Evolutionary conservation across 73 alveolate genomes (phyloP).

Genomic region (Blepharisma japonicum): DNA sequence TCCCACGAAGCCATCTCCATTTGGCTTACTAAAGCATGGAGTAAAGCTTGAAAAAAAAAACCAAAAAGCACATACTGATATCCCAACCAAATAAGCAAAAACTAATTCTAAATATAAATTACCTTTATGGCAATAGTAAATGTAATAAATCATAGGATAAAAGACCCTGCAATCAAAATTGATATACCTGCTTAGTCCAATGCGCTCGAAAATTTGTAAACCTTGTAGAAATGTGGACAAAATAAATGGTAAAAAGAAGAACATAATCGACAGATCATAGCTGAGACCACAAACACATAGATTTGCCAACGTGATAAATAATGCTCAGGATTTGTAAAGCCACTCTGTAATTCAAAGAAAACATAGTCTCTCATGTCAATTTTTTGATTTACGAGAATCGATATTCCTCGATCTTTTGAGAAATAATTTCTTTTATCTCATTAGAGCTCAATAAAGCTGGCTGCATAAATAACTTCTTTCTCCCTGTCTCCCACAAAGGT

Average conservation of each 20-base stretch:
- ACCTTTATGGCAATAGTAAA: constrained; percentile 47
- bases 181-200: constrained; percentile 84
- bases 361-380: not conserved
- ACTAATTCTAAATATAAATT: not conserved
- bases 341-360: not conserved
- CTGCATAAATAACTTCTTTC: not conserved
- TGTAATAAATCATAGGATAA: constrained; percentile 70
- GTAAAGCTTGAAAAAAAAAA: not conserved
- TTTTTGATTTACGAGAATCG: not conserved
- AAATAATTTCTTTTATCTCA: not conserved
- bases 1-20: not conserved
- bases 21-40: not conserved
- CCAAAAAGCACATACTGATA: not conserved
- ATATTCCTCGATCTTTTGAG: too few relatives aligned
- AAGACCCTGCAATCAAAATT: constrained; percentile 76
- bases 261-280: constrained; percentile 58
- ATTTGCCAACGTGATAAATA: constrained; percentile 43
- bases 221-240: constrained; percentile 39
- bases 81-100: not conserved
- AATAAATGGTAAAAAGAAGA: constrained; percentile 65
- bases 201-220: constrained; percentile 46
- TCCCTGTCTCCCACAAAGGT: not conserved
- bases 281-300: constrained; percentile 62
- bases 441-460: not conserved
- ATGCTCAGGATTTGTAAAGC: not conserved